Evolutionary conservation across 78 protist genomes (phyloP).

Genomic region (Creolimax fragrantissima): DNA sequence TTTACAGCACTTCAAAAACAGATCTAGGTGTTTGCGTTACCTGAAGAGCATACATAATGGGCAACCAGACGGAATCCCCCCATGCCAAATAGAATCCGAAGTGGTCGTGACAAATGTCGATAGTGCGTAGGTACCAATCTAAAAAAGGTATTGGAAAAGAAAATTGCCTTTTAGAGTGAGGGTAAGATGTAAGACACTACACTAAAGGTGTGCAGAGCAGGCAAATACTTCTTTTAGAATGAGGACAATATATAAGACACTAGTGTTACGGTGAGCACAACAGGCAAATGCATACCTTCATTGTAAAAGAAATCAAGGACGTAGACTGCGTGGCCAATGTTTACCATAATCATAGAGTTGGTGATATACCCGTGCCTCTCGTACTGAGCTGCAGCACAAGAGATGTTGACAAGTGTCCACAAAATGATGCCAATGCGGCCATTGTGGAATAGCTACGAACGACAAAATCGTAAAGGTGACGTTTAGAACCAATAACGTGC

Average conservation of each 20-base stretch:
- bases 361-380: conserved; percentile 36
- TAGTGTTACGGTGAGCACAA: no score
- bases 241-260: no score
- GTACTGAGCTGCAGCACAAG: conserved; percentile 18
- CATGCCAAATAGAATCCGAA: conserved; percentile 76
- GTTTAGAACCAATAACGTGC: no score
- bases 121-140: conserved; percentile 54
- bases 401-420: conserved; percentile 28
- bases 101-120: conserved; percentile 76
- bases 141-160: no score
- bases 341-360: conserved; percentile 35
- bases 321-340: conserved; percentile 24
- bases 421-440: conserved; percentile 26
- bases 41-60: conserved; percentile 64
- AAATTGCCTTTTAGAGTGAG: no score
- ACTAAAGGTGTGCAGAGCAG: no score
- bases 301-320: conserved; percentile 37
- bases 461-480: no score
- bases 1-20: no score
- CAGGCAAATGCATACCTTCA: no score
- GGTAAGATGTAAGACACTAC: no score
- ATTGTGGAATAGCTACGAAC: conserved; percentile 65
- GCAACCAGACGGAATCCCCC: conserved; percentile 72
- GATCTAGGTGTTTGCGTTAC: no score
- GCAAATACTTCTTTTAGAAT: no score